Conservation (phyloP, 345 rosid genomes). For the Heritiera fomes region DNA sequence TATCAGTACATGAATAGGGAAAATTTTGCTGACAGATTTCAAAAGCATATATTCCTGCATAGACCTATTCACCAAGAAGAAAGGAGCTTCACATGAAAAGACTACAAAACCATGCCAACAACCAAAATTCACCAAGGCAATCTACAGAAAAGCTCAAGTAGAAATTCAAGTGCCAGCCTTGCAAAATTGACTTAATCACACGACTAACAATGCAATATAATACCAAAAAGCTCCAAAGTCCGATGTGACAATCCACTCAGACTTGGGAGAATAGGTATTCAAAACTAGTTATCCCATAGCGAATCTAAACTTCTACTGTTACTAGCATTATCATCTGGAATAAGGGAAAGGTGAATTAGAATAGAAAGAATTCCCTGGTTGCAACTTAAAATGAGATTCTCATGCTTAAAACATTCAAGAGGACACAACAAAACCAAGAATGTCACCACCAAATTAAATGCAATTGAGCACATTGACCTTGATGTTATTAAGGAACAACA, state of each 20-base stretch:
- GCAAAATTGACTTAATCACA: not conserved
- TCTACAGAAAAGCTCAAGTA: not conserved
- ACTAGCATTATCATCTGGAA: not conserved
- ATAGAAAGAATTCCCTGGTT: not conserved
- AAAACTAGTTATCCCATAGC: not conserved
- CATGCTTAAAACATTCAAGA: not conserved
- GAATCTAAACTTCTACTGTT: not conserved
- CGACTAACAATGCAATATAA: not conserved
- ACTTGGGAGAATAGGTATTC: not conserved
- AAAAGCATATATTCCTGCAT: not conserved
- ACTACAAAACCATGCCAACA: not conserved
- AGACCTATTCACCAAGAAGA: not conserved
- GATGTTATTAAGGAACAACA: not conserved
- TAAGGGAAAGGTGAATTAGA: not conserved
- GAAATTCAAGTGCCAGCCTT: not conserved
- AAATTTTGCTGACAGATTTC: not conserved
- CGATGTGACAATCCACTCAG: not conserved
- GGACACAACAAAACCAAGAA: constrained; percentile 5
- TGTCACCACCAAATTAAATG: not conserved
- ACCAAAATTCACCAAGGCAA: not conserved
- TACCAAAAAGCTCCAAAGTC: not conserved
- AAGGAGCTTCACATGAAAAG: not conserved
- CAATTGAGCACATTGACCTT: not conserved
- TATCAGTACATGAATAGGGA: not conserved
- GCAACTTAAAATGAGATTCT: not conserved